These are phyloP conservation scores for Ascosphaera acerosa DNA, from an alignment of 2,329 filamentous ascomycete species.

Conservation along the genomic window DNA sequence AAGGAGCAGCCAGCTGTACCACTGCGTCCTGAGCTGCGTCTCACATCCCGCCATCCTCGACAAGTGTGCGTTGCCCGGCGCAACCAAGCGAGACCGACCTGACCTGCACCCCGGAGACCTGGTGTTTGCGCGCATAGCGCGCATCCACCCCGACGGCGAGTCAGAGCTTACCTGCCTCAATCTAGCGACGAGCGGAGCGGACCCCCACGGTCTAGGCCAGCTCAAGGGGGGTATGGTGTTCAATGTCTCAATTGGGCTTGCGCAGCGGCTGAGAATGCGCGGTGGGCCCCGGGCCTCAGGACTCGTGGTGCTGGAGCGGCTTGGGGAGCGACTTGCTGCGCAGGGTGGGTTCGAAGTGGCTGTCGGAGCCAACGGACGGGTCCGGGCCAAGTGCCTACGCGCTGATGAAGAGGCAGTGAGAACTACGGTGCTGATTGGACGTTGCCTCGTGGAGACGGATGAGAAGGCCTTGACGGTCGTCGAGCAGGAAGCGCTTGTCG, in stretches of 20 bases:
- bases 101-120: slow-evolving; percentile 47
- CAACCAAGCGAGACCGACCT: slow-evolving; percentile 75
- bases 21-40: slow-evolving; percentile 45
- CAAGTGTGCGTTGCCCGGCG: slow-evolving; percentile 77
- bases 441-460: slow-evolving; percentile 55
- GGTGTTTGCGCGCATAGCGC: slow-evolving; percentile 67
- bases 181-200: slow-evolving; percentile 60
- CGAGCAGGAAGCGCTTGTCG: slow-evolving; percentile 24
- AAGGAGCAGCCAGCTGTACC: slow-evolving; percentile 50
- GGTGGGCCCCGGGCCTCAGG: slow-evolving; percentile 30
- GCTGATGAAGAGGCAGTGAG: slow-evolving; percentile 32
- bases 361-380: slow-evolving; percentile 69
- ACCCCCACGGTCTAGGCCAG: slow-evolving; percentile 66
- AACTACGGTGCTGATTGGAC: slow-evolving; percentile 52
- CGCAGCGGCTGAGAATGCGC: slow-evolving; percentile 43
- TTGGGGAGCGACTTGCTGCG: slow-evolving; percentile 43
- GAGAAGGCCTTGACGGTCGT: slow-evolving; percentile 23
- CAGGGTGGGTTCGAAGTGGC: slow-evolving; percentile 62
- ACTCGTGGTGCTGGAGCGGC: slow-evolving; percentile 50
- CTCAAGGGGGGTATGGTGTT: slow-evolving; percentile 72
- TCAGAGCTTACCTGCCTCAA: slow-evolving; percentile 79
- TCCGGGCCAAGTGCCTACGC: slow-evolving; percentile 58
- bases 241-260: slow-evolving; percentile 51
- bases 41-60: slow-evolving; percentile 43
- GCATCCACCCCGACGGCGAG: slow-evolving; percentile 36